Evolutionary conservation across 441 rosid species (phyloP).

Genomic region (Daphne laureola): DNA sequence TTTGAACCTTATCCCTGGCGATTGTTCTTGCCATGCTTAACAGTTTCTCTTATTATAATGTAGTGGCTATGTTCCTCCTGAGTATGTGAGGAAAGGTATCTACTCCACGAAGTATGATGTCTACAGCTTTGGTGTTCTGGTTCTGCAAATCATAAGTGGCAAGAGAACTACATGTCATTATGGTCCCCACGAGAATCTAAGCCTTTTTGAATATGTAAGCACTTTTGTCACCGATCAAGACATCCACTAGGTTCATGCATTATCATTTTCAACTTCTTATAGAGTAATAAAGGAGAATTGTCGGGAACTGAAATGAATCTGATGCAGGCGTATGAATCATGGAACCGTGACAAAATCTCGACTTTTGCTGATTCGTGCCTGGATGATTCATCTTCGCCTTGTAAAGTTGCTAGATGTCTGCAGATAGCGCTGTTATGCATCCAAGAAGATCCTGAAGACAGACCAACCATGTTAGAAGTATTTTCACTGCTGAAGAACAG

Average conservation of each 20-base stretch:
- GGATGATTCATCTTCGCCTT: constrained; percentile 14
- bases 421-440: constrained; percentile 30
- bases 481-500: constrained; percentile 21
- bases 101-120: constrained; percentile 27
- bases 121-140: constrained; percentile 28
- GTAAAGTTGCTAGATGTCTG: constrained; percentile 20
- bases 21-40: not conserved
- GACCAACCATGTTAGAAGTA: constrained; percentile 31
- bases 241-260: no score
- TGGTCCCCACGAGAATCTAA: constrained; percentile 9
- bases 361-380: constrained; percentile 24
- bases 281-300: no score
- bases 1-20: not conserved
- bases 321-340: constrained; percentile 24
- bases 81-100: constrained; percentile 21
- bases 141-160: constrained; percentile 28
- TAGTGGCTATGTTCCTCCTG: constrained; percentile 32
- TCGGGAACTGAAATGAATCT: no score
- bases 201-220: constrained; percentile 21
- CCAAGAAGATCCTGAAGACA: constrained; percentile 23
- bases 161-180: constrained; percentile 12
- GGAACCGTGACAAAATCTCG: constrained; percentile 20
- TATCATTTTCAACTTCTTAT: no score
- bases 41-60: not conserved
- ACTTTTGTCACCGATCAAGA: no score